Conservation (phyloP, 2,329 filamentous ascomycete species). For the Diplodia seriata region DNA sequence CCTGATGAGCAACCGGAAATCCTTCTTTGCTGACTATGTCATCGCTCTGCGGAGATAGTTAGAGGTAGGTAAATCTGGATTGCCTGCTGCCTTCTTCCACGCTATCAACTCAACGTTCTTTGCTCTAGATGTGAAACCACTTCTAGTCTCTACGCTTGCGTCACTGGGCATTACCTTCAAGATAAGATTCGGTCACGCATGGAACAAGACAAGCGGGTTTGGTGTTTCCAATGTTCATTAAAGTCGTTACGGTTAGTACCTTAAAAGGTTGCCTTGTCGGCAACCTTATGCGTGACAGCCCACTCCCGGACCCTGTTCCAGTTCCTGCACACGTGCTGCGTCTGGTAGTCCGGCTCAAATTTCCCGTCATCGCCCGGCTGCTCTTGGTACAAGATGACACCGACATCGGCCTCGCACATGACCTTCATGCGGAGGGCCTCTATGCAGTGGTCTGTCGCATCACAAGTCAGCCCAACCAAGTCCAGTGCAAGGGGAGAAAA, state of each 20-base stretch:
- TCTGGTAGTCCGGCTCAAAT: slow-evolving; percentile 43
- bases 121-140: not conserved
- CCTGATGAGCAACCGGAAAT: not conserved
- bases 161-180: not conserved
- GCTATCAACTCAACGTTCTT: too few relatives aligned
- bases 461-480: not conserved
- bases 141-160: not conserved
- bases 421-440: slow-evolving; percentile 48
- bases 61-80: not conserved
- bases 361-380: slow-evolving; percentile 37
- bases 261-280: slow-evolving; percentile 34
- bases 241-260: not conserved
- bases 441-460: slow-evolving; percentile 43
- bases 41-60: not conserved
- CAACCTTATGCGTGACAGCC: slow-evolving; percentile 45
- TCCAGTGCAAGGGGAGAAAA: not conserved
- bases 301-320: slow-evolving; percentile 45
- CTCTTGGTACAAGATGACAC: slow-evolving; percentile 39
- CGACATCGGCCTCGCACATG: slow-evolving; percentile 46
- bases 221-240: not conserved
- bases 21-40: not conserved
- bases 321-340: slow-evolving; percentile 44
- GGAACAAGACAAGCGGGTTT: not conserved
- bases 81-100: too few relatives aligned
- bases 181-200: not conserved